A percentile compares a stretch with the other conserved stretches of the same genome.
Conservation (phyloP, 1,284 basidiomycete genomes). For the Ustilago sp. region DNA sequence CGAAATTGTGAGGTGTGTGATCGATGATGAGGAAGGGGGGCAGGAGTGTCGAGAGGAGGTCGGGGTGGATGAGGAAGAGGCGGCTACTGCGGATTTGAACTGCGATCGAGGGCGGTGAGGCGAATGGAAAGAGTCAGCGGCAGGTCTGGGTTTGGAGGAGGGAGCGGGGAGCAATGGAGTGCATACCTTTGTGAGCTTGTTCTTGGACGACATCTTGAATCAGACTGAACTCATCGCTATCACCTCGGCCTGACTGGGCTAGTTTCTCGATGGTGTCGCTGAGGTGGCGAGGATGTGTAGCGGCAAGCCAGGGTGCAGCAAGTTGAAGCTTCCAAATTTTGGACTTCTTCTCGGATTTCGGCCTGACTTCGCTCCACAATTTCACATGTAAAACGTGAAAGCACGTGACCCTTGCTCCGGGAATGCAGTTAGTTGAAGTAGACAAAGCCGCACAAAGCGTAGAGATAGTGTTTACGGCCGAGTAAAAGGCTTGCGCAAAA, state of each 20-base stretch:
- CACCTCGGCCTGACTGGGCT: not conserved
- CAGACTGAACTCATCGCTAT: not conserved
- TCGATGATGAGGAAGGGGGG: conserved; percentile 13
- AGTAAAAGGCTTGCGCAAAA: no score
- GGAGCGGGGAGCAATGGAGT: not conserved
- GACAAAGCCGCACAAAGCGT: no score
- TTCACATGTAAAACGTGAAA: not conserved
- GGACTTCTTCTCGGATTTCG: conserved; percentile 23
- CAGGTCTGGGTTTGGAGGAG: not conserved
- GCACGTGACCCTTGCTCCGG: no score
- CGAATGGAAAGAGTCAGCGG: not conserved
- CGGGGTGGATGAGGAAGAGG: conserved; percentile 11
- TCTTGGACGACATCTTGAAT: conserved; percentile 24
- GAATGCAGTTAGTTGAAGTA: no score
- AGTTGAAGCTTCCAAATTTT: conserved; percentile 13
- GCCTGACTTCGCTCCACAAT: conserved; percentile 24
- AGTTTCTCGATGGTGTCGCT: not conserved
- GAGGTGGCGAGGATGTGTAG: not conserved
- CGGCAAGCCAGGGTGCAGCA: not conserved
- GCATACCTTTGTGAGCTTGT: conserved; percentile 27
- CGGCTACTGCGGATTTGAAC: conserved; percentile 34
- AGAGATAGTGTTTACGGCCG: no score
- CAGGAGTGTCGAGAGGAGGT: not conserved
- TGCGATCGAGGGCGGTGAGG: not conserved
- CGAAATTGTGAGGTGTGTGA: not conserved